Evolutionary conservation across 2,329 filamentous ascomycete species (phyloP), one percentile per base, ranked within the genome.

Genomic region (Xylaria sp.): DNA sequence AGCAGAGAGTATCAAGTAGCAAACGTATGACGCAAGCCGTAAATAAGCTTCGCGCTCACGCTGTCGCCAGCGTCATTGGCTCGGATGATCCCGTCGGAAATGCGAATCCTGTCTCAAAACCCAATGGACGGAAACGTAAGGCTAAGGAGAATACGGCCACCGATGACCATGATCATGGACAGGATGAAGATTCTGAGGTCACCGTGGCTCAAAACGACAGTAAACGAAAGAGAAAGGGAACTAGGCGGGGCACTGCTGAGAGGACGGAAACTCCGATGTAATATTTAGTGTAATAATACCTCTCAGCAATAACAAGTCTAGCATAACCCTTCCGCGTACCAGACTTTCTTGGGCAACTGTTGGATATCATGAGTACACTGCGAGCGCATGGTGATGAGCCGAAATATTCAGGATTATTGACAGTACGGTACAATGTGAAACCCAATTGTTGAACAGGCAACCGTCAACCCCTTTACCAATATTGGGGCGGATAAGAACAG

Each of bases 11-110:
- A 13, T 87, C 88, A 68, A 89, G 88, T 46, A 94, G 91, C 76
- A 91, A 92, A 80, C 87, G 92, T 67, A 92, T 97, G 91, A 89
- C 89, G 54, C 90, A 89, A 64, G 93, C 93, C 0, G 89, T 96
- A 65, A 87, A 87, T 66, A 89, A 85, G 78, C 82, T 97, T 65
- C 88, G 89, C 70, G 84, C 86, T 34, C 86, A 87, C 73, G 86
- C 86, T 68, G 77, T 72, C 25, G 73, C 77, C 68, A 76, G 78
- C 67, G 63, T 51, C 10, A 37, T 61, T 23, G 59, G 55, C 23
- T 15, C 57, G 3, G 68, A 67, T 6, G 65, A 55, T 28, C 62
- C 57, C 2, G 69, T 39, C 9, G 73, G 76, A 54, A 73, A 77
- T 37, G 72, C 67, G 25, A 69, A 20, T 12, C 63, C 69, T 25